Conservation (phyloP, 2,329 filamentous ascomycete species). For the Fusarium sp. region DNA sequence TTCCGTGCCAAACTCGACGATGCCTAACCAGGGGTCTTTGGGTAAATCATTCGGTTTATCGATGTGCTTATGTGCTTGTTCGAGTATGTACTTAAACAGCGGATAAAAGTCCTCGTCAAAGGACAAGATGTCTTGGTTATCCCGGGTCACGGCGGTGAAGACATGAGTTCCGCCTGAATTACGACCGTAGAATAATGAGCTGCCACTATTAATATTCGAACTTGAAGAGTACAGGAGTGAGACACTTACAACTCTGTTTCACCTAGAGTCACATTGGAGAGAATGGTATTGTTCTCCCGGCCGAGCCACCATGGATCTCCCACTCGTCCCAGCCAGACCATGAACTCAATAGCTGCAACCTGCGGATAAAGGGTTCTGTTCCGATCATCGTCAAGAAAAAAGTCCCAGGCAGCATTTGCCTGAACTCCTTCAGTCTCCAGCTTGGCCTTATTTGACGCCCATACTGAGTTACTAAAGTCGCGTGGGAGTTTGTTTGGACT, state of each 20-base stretch:
- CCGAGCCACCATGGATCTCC: slow-evolving; percentile 50
- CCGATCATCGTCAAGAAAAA: slow-evolving; percentile 46
- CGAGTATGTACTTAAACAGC: slow-evolving; percentile 44
- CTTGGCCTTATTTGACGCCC: slow-evolving; percentile 37
- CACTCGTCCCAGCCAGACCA: slow-evolving; percentile 47
- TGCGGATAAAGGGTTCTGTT: slow-evolving; percentile 45
- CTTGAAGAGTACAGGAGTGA: fast-evolving
- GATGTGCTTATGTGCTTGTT: slow-evolving; percentile 33
- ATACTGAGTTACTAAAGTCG: slow-evolving; percentile 26
- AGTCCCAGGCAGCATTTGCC: slow-evolving; percentile 49
- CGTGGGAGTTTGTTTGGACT: slow-evolving; percentile 16
- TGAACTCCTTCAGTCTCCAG: slow-evolving; percentile 17
- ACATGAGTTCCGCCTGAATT: slow-evolving; percentile 47
- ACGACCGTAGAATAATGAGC: slow-evolving; percentile 44
- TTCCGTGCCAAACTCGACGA: slow-evolving; percentile 47
- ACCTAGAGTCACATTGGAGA: slow-evolving; percentile 43
- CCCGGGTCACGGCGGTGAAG: slow-evolving; percentile 40
- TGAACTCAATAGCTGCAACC: slow-evolving; percentile 43
- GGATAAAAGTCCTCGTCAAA: slow-evolving; percentile 47
- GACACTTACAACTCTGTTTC: slow-evolving; percentile 44
- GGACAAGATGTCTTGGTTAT: slow-evolving; percentile 40
- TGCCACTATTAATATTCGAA: neutral
- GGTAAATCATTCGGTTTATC: slow-evolving; percentile 38
- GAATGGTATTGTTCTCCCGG: slow-evolving; percentile 31
- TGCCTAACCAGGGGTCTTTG: slow-evolving; percentile 40